Percentiles rank a stretch among this genome's conserved stretches.
Conservation (phyloP, 805 yeast species). For the Kuraishia ogatae region DNA sequence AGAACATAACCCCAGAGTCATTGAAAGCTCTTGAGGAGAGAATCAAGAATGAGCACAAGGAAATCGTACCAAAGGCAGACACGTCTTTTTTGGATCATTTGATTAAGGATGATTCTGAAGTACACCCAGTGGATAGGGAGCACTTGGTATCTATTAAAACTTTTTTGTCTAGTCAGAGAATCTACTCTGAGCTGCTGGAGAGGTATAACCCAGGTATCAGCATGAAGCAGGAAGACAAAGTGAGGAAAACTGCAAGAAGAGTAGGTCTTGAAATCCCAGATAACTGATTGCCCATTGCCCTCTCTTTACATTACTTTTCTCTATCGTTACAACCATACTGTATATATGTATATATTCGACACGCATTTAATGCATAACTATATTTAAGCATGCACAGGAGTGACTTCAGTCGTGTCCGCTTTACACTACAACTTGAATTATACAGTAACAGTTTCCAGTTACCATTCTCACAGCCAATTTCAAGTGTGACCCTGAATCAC, state of each 20-base stretch:
- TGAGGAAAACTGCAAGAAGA: conserved; percentile 70
- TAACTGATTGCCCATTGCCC: conserved; percentile 6
- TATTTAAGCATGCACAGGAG: too few species aligned
- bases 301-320: too few species aligned
- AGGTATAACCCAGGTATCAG: conserved; percentile 82
- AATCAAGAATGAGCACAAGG: background rate
- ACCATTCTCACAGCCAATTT: too few species aligned
- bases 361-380: background rate
- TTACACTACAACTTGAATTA: too few species aligned
- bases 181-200: conserved; percentile 69
- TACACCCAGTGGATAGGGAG: conserved; percentile 13
- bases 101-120: conserved; percentile 13
- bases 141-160: conserved; percentile 52
- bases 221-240: conserved; percentile 70
- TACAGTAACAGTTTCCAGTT: too few species aligned
- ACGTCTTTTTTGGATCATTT: conserved; percentile 17
- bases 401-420: too few species aligned
- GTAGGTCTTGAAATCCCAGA: conserved; percentile 79
- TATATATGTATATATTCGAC: background rate
- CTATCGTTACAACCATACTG: background rate
- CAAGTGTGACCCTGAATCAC: too few species aligned
- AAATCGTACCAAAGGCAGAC: conserved; percentile 22
- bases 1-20: conserved; percentile 26
- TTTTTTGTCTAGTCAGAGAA: conserved; percentile 65
- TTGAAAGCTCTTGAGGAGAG: conserved; percentile 32